Evolutionary conservation across 1,284 basidiomycete species (phyloP).

Genomic region (Volvariella surrecta): DNA sequence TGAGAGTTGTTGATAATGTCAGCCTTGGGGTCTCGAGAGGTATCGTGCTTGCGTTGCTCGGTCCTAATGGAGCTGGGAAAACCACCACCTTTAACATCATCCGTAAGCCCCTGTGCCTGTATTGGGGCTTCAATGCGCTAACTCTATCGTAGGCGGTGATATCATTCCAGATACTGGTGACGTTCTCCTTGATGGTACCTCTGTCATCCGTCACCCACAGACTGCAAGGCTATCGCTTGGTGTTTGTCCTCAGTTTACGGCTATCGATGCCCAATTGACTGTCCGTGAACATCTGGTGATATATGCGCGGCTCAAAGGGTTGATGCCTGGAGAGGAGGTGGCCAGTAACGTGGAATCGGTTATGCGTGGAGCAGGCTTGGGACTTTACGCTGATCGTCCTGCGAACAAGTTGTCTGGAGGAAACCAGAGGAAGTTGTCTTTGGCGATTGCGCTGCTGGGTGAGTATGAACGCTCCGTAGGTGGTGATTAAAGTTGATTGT

Average conservation of each 20-base stretch:
- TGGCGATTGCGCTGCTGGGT: constrained; percentile 77
- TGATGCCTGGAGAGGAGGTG: constrained; percentile 40
- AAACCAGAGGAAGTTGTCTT: constrained; percentile 71
- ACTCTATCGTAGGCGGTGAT: constrained; percentile 41
- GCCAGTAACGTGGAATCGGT: constrained; percentile 46
- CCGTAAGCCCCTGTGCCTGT: constrained; percentile 34
- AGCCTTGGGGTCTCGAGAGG: constrained; percentile 58
- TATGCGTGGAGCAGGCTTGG: constrained; percentile 51
- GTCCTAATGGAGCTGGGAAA: constrained; percentile 78
- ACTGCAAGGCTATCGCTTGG: constrained; percentile 60
- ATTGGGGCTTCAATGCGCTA: not conserved
- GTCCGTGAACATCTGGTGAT: constrained; percentile 68
- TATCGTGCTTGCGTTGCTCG: constrained; percentile 66
- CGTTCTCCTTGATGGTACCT: constrained; percentile 54
- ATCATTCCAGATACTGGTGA: constrained; percentile 56
- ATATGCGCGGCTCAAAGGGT: constrained; percentile 64
- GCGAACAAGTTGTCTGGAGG: constrained; percentile 73
- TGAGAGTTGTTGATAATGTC: constrained; percentile 65
- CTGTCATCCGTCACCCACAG: constrained; percentile 51
- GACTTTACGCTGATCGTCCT: constrained; percentile 56
- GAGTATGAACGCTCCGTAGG: constrained; percentile 9
- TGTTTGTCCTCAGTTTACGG: constrained; percentile 79
- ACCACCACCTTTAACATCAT: constrained; percentile 75
- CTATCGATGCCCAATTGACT: constrained; percentile 70
- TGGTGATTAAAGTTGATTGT: constrained; percentile 4